Evolutionary conservation across 73 alveolate genomes (phyloP).

Genomic region (Effrenium voratum): DNA sequence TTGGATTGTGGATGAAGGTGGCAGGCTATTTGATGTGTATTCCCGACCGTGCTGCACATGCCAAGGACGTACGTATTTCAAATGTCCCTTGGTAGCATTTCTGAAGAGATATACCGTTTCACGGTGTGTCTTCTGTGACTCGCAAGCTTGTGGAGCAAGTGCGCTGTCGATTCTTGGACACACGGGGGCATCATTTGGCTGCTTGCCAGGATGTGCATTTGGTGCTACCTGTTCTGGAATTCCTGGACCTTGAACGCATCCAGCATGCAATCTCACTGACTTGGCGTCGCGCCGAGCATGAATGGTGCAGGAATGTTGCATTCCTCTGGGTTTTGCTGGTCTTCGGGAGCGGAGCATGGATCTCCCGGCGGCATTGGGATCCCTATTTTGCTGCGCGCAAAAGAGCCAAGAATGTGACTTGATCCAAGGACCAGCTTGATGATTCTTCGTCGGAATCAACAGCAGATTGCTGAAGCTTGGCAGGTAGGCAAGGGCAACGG

Average conservation of each 20-base stretch:
- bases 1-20: neutral
- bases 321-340: conserved; percentile 58
- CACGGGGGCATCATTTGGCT: neutral
- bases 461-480: conserved; percentile 62
- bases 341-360: conserved; percentile 72
- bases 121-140: no score
- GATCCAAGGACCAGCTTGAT: conserved; percentile 45
- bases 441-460: conserved; percentile 65
- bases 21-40: neutral
- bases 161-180: neutral
- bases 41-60: neutral
- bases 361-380: neutral
- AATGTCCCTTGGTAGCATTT: neutral
- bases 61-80: conserved; percentile 64
- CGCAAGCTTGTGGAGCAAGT: no score
- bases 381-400: no score
- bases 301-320: conserved; percentile 7
- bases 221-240: conserved; percentile 72
- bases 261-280: neutral
- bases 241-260: conserved; percentile 1
- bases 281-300: neutral
- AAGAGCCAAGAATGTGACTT: no score
- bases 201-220: conserved; percentile 56
- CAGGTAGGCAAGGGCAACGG: no score
- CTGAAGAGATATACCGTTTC: no score